Conservation (phyloP, 2,329 filamentous ascomycete genomes). For the Pseudofabraea citricarpa region DNA sequence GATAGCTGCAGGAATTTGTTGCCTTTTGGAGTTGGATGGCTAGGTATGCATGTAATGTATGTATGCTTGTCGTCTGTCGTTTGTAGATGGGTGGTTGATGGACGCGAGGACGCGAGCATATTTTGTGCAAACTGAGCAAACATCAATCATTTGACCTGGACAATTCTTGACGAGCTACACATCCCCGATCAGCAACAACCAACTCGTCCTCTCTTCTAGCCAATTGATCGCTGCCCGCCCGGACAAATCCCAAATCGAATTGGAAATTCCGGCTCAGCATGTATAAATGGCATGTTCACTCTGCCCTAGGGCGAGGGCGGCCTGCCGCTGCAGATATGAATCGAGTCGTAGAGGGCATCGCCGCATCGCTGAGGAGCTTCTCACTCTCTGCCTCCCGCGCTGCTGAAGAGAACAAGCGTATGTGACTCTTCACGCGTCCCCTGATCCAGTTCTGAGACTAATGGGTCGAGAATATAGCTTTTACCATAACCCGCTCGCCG, state of each 20-base stretch:
- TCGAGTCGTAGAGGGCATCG: conserved; percentile 26
- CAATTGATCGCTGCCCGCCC: too few species aligned
- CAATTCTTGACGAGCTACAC: too few species aligned
- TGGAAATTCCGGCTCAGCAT: too few species aligned
- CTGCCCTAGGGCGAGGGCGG: conserved; percentile 24
- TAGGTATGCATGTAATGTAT: too few species aligned
- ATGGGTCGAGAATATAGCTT: background rate
- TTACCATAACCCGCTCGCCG: background rate
- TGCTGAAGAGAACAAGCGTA: conserved; percentile 15
- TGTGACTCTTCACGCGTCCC: conserved; percentile 4
- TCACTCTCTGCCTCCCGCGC: conserved; percentile 19
- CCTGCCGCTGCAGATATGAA: conserved; percentile 21
- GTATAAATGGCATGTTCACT: conserved; percentile 30
- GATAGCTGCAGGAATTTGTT: conserved; percentile 1
- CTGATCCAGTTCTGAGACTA: background rate
- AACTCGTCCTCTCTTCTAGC: too few species aligned
- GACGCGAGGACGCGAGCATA: too few species aligned
- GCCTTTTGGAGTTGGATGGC: background rate
- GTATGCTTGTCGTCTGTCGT: too few species aligned
- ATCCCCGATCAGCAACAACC: too few species aligned
- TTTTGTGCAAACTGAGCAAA: too few species aligned
- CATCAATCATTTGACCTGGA: too few species aligned
- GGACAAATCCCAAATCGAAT: too few species aligned
- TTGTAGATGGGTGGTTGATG: too few species aligned
- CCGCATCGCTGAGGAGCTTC: conserved; percentile 26